phyloP scores from a whole-genome alignment of 495 filamentous ascomycete genomes.

The Annulohypoxylon bovei region DNA sequence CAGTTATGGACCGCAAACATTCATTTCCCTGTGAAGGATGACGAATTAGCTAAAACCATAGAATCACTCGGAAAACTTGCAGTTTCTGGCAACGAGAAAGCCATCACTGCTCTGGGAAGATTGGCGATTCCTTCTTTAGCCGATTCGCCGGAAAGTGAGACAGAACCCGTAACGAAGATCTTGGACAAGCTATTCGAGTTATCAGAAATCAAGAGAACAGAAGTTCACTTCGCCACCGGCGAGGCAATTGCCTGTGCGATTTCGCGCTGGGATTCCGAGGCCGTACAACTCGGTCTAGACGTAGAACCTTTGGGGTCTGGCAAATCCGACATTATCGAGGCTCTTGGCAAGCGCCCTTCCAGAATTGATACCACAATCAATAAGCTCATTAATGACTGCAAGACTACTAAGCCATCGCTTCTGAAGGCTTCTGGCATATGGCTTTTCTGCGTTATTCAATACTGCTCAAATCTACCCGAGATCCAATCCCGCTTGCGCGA shows the following conservation, averaged over 20 bases:
- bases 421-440: constrained; percentile 91
- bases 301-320: constrained; percentile 52
- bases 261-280: constrained; percentile 76
- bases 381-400: constrained; percentile 76
- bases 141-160: constrained; percentile 21
- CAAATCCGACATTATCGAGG: constrained; percentile 47
- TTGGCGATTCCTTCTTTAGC: constrained; percentile 62
- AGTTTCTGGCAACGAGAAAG: constrained; percentile 82
- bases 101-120: constrained; percentile 79
- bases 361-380: constrained; percentile 68
- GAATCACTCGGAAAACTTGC: constrained; percentile 70
- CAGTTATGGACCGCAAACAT: constrained; percentile 75
- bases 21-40: constrained; percentile 40
- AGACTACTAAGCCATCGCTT: constrained; percentile 83
- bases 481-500: constrained; percentile 76
- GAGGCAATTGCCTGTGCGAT: constrained; percentile 82
- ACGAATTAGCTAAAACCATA: constrained; percentile 53
- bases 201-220: constrained; percentile 83
- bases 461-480: constrained; percentile 78
- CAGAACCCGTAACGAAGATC: constrained; percentile 53
- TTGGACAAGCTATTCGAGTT: constrained; percentile 73
- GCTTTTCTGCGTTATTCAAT: constrained; percentile 91
- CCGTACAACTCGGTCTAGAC: constrained; percentile 61
- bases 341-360: constrained; percentile 50
- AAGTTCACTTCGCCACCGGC: constrained; percentile 88